Conservation (phyloP, 495 filamentous ascomycete genomes). For the Jackrogersella minutella region DNA sequence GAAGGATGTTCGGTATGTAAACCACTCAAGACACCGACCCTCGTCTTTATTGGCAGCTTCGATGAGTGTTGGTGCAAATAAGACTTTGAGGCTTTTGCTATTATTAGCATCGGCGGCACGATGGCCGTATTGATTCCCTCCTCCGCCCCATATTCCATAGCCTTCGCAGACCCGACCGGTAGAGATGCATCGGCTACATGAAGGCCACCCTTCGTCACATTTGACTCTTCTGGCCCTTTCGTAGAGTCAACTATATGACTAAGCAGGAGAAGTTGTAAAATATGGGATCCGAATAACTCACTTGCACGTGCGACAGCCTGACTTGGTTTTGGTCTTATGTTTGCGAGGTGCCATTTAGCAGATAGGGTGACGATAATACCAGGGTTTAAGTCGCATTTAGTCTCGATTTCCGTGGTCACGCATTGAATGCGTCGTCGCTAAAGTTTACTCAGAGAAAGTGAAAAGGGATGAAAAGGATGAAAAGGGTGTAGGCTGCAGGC, state of each 20-base stretch:
- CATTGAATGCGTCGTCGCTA: background rate
- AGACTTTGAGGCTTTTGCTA: background rate
- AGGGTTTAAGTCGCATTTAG: background rate
- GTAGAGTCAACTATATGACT: conserved; percentile 1
- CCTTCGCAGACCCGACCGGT: conserved; percentile 67
- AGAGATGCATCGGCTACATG: conserved; percentile 61
- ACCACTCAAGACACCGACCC: conserved; percentile 51
- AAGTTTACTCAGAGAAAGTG: too few species aligned
- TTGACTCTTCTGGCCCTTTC: conserved; percentile 60
- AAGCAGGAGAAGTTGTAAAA: background rate
- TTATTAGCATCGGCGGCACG: conserved; percentile 9
- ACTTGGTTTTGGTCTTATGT: conserved; percentile 49
- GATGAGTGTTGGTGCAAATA: conserved; percentile 21
- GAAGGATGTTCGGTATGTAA: conserved; percentile 48
- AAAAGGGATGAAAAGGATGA: too few species aligned
- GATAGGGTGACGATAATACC: background rate
- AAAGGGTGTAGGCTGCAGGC: too few species aligned
- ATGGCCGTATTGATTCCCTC: conserved; percentile 45
- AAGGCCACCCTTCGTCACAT: conserved; percentile 65
- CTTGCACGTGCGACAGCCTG: conserved; percentile 65
- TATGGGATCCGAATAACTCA: conserved; percentile 35
- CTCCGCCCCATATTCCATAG: conserved; percentile 63
- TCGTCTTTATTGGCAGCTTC: conserved; percentile 34
- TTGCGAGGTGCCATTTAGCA: conserved; percentile 9
- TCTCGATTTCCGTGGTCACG: background rate